These are phyloP conservation scores for Pleodorina starrii DNA, from an alignment of 139 green algal species.

Conservation along the genomic window DNA sequence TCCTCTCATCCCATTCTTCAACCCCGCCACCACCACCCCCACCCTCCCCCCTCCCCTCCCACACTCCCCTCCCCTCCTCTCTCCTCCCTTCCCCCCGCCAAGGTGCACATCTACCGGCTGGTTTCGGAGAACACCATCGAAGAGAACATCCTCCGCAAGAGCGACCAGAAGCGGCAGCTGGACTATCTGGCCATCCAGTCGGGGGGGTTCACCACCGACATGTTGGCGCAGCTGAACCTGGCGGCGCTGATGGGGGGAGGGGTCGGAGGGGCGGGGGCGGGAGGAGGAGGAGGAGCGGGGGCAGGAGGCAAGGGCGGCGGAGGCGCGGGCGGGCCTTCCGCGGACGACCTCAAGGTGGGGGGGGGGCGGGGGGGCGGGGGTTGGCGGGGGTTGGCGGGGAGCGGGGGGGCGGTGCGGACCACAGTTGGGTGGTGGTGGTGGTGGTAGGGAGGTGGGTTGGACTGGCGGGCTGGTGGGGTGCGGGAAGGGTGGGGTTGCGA, in stretches of 20 bases:
- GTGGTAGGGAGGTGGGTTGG: too few species aligned
- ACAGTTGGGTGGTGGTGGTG: too few species aligned
- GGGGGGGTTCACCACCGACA: conserved; percentile 92
- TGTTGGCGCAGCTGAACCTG: conserved; percentile 64
- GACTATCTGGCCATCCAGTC: conserved; percentile 97
- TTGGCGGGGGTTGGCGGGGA: too few species aligned
- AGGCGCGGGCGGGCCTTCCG: background rate
- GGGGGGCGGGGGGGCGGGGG: background rate
- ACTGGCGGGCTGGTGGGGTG: too few species aligned
- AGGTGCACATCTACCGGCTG: conserved; percentile 98
- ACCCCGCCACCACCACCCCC: too few species aligned
- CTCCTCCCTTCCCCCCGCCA: too few species aligned
- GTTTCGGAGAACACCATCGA: conserved; percentile 92
- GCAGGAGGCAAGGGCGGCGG: background rate
- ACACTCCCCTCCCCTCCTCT: too few species aligned
- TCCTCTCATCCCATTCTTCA: too few species aligned
- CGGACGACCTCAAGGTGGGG: conserved; percentile 43
- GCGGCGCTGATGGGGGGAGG: conserved; percentile 48
- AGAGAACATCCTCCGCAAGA: conserved; percentile 99
- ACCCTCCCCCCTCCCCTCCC: too few species aligned
- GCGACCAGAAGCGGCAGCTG: conserved; percentile 95
- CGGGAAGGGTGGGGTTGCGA: too few species aligned
- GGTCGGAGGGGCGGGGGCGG: background rate
- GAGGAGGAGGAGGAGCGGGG: background rate
- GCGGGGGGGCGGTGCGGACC: too few species aligned